Conservation (phyloP, 352 stramenopile genomes). For the Pythium dissotocum region DNA sequence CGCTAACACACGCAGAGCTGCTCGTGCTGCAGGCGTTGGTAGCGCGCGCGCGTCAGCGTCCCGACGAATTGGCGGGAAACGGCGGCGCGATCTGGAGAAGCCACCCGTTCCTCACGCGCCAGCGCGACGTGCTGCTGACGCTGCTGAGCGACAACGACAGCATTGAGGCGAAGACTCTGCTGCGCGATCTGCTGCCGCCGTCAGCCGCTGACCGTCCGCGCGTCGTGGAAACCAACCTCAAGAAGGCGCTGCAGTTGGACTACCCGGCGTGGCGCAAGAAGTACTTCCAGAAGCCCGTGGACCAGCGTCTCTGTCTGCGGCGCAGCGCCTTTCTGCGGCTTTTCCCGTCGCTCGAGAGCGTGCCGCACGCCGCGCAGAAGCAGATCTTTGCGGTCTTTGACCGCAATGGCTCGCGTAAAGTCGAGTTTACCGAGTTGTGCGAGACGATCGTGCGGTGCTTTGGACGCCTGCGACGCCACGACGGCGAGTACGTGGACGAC, state of each 20-base stretch:
- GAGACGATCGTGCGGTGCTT: constrained; percentile 51
- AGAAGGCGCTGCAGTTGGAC: constrained; percentile 21
- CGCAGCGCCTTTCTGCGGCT: constrained; percentile 53
- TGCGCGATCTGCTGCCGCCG: constrained; percentile 1
- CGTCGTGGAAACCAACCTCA: constrained; percentile 14
- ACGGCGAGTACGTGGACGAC: constrained; percentile 22
- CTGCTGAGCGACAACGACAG: constrained; percentile 13
- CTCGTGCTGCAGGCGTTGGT: constrained; percentile 58
- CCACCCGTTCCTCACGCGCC: constrained; percentile 24
- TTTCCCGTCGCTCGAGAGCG: constrained; percentile 46
- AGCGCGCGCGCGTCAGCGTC: constrained; percentile 5
- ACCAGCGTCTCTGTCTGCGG: constrained; percentile 46
- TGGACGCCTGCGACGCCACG: constrained; percentile 28
- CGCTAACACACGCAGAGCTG: constrained; percentile 58
- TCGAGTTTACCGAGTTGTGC: constrained; percentile 72
- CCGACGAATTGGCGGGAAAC: constrained; percentile 13
- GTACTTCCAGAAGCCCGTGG: constrained; percentile 42
- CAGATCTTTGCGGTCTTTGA: constrained; percentile 56
- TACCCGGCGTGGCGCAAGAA: constrained; percentile 37
- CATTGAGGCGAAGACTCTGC: constrained; percentile 1
- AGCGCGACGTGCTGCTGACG: constrained; percentile 13
- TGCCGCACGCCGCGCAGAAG: constrained; percentile 37
- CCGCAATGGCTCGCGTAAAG: constrained; percentile 35
- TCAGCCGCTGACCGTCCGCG: constrained; percentile 19
- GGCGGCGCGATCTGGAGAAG: constrained; percentile 5